Base-by-base conservation (phyloP, 148 eudicot species). In the Cornus kousa region DNA sequence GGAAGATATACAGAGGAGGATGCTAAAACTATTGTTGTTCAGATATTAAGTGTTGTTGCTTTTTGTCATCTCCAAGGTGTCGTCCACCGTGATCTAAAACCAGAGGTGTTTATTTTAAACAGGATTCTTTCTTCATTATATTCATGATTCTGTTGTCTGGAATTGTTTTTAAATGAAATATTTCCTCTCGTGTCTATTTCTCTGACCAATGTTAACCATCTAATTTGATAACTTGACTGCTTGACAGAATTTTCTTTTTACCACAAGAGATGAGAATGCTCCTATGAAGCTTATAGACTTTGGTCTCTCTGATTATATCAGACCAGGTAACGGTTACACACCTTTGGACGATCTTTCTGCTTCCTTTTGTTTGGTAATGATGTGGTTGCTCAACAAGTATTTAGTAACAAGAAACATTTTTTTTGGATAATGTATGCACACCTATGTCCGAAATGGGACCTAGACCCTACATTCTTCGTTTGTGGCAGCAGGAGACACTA, bases 11-110 rank as follows among this genome's bases (percentile, higher is more conserved):
- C 86, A 0, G 99, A 97, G 82, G 89, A 89, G 81, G 97, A 97
- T 81, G 98, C 99, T 33, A 92, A 91, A 87, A 82, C 82, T 37
- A 91, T 97, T 72, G 80, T 94, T 35, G 69, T 86, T 69, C 99
- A 97, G 76, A 97, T 97, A 64, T 82, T 97, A 75, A 85, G 86
- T 70, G 96, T 91, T 28, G 95, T 89, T 76, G 91, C 98, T 75
- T 92, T 87, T 85, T 97, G 98, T 84, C 99, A 97, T 87, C 90
- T 94, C 71, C 99, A 94, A 80, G 99, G 99, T 78, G 93, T 97
- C 80, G 98, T 97, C 70, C 99, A 97, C 85, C 97, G 99, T 9
- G 99, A 97, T 81, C 84, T 97, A 62, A 97, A 97, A 80, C 99
- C 98, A 10, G 99, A 97, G 99, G 99, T 97, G 80, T 67, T 62